phyloP scores from a whole-genome alignment of 2,329 filamentous ascomycete genomes.

The Cercospora sesami region DNA sequence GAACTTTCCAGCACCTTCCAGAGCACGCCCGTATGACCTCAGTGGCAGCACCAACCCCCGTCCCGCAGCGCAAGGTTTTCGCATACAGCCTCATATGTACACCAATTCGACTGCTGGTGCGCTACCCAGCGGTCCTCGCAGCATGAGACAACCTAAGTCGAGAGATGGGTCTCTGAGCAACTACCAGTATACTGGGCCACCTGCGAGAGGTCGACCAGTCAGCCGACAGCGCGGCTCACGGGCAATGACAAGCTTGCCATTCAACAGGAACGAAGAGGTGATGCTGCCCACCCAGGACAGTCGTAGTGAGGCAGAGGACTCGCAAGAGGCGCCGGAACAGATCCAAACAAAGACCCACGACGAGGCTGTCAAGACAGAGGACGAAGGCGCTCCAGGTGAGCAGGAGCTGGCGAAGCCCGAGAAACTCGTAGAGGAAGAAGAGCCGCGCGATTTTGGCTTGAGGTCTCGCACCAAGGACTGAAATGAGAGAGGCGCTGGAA shows the following conservation, averaged over 20 bases:
- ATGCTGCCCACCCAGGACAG: neutral
- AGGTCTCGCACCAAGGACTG: neutral
- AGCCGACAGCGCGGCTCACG: neutral
- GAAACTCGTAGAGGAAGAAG: neutral
- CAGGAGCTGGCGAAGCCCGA: neutral
- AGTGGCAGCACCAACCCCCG: neutral
- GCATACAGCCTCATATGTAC: neutral
- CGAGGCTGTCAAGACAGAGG: neutral
- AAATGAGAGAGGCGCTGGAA: neutral
- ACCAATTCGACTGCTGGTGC: neutral
- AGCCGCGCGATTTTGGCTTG: neutral
- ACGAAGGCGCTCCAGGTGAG: neutral
- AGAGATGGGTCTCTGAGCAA: neutral
- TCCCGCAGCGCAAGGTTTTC: neutral
- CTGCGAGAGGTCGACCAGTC: neutral
- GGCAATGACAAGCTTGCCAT: neutral
- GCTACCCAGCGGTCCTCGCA: neutral
- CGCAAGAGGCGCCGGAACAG: neutral
- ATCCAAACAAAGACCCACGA: neutral
- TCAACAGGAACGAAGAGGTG: neutral
- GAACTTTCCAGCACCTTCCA: neutral
- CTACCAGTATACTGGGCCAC: neutral
- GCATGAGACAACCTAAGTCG: neutral
- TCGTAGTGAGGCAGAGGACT: neutral
- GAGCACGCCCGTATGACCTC: neutral